phyloP scores from a whole-genome alignment of 352 stramenopile genomes.

The Pythium biforme region DNA sequence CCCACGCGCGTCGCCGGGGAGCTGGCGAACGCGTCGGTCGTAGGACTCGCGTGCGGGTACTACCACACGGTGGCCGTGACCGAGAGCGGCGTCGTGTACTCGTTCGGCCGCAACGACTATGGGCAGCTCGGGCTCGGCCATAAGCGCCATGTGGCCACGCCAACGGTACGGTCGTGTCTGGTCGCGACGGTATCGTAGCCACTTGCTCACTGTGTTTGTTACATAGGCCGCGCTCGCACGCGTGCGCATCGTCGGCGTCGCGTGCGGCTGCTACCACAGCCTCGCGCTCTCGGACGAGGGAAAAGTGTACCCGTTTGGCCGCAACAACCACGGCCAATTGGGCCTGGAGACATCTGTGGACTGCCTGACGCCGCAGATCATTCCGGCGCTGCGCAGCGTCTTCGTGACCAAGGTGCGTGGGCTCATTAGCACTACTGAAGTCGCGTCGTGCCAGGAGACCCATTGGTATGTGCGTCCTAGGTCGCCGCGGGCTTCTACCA shows the following conservation, averaged over 20 bases:
- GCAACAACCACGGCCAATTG: slow-evolving; percentile 94
- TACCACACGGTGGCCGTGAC: slow-evolving; percentile 89
- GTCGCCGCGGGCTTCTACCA: slow-evolving; percentile 93
- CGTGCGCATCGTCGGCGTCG: slow-evolving; percentile 64
- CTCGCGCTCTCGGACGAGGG: slow-evolving; percentile 79
- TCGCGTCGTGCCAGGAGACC: not conserved
- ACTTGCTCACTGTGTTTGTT: too few relatives aligned
- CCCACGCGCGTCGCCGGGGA: slow-evolving; percentile 47
- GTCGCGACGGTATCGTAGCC: too few relatives aligned
- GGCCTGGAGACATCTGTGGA: slow-evolving; percentile 74
- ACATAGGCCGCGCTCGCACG: slow-evolving; percentile 48
- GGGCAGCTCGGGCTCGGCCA: slow-evolving; percentile 91
- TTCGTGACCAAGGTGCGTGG: slow-evolving; percentile 57
- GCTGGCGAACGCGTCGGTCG: slow-evolving; percentile 65
- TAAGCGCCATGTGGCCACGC: slow-evolving; percentile 53
- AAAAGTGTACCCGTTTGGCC: slow-evolving; percentile 90
- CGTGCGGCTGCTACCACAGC: slow-evolving; percentile 87
- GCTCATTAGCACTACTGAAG: not conserved
- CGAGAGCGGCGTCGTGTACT: slow-evolving; percentile 66
- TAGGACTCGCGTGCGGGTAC: slow-evolving; percentile 88
- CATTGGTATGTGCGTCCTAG: too few relatives aligned
- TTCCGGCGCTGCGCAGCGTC: slow-evolving; percentile 55
- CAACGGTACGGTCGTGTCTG: too few relatives aligned
- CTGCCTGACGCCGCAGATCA: slow-evolving; percentile 71
- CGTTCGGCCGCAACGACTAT: slow-evolving; percentile 93